phyloP scores from a whole-genome alignment of 371 early-diverging fungal species.

The Dinochytrium kinnereticum region DNA sequence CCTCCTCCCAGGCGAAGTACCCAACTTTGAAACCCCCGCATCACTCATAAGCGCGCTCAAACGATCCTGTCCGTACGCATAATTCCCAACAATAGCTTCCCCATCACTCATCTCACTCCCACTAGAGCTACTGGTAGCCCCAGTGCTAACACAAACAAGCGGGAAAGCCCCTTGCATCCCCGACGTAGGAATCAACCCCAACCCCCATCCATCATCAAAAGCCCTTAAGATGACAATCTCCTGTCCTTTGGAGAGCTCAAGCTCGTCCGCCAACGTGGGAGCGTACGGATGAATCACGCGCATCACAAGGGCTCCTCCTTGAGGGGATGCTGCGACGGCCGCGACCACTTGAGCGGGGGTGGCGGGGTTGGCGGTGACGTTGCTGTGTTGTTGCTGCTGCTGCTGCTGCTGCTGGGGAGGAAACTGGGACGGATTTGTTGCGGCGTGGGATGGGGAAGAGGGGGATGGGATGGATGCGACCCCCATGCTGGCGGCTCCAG shows the following conservation, averaged over 20 bases:
- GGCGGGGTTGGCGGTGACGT: slow-evolving; percentile 1
- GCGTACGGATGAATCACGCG: slow-evolving; percentile 44
- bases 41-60: slow-evolving; percentile 12
- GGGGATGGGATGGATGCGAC: background rate
- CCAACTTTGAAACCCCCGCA: background rate
- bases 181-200: slow-evolving; percentile 32
- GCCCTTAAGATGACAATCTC: slow-evolving; percentile 39
- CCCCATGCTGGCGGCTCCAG: background rate
- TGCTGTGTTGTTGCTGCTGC: background rate
- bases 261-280: slow-evolving; percentile 46
- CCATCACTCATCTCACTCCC: slow-evolving; percentile 2
- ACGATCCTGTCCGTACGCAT: background rate
- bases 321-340: background rate
- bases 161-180: slow-evolving; percentile 40
- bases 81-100: background rate
- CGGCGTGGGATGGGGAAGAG: background rate
- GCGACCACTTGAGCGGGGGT: background rate
- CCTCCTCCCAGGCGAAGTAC: background rate
- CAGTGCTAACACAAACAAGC: slow-evolving; percentile 30
- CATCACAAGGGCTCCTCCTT: slow-evolving; percentile 21
- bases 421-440: background rate
- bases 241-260: slow-evolving; percentile 36
- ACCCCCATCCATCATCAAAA: slow-evolving; percentile 53
- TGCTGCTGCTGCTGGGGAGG: slow-evolving; percentile 4
- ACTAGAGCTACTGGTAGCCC: background rate